phyloP scores from a whole-genome alignment of 2,329 filamentous ascomycete species.

The Trichoderma sp. region DNA sequence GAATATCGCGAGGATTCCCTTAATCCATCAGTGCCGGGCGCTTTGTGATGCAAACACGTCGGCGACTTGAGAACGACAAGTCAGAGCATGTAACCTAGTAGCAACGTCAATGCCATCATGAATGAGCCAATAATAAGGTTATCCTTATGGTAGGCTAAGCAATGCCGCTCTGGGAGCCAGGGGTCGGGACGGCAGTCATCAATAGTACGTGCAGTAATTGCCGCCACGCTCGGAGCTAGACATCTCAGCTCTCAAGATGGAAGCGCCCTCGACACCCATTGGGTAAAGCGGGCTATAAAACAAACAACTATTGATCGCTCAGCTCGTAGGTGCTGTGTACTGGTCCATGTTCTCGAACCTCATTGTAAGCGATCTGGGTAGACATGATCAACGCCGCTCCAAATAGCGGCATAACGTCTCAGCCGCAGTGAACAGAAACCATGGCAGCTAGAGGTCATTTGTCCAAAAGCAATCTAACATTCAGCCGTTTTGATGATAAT shows the following conservation, averaged over 20 bases:
- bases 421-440: not conserved
- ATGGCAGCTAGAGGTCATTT: not conserved
- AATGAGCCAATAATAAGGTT: not conserved
- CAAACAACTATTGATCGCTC: not conserved
- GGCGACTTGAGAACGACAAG: not conserved
- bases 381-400: not conserved
- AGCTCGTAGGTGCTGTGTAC: not conserved
- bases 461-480: not conserved
- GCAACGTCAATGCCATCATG: not conserved
- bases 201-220: conserved; percentile 6
- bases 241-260: not conserved
- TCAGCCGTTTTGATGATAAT: not conserved
- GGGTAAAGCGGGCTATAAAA: not conserved
- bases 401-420: not conserved
- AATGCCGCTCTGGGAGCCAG: not conserved
- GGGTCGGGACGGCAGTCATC: not conserved
- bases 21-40: too few relatives aligned
- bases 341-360: not conserved
- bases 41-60: not conserved
- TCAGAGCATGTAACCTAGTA: not conserved
- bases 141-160: not conserved
- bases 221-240: conserved; percentile 6
- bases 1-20: too few relatives aligned
- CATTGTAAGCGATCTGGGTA: not conserved
- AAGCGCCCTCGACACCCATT: not conserved